Evolutionary conservation across 257 asterid genomes (phyloP).

Genomic region (Nicotiana paniculata): DNA sequence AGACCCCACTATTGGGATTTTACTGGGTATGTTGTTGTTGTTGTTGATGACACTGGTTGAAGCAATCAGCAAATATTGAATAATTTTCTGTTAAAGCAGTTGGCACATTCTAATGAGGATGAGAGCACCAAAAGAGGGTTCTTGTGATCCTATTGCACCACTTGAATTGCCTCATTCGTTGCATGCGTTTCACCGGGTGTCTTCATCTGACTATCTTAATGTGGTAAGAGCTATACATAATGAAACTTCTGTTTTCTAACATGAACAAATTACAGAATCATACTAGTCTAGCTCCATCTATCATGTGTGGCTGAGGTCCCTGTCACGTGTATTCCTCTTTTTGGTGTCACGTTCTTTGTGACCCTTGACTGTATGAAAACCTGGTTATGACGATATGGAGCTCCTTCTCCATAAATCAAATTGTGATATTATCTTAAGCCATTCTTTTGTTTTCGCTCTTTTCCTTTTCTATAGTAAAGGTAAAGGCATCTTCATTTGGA

Average conservation of each 20-base stretch:
- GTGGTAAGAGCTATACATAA: constrained; percentile 31
- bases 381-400: not conserved
- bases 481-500: not conserved
- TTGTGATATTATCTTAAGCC: not conserved
- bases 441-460: not conserved
- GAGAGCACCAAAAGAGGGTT: constrained; percentile 54
- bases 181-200: constrained; percentile 66
- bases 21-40: too few species aligned
- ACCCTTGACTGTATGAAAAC: not conserved
- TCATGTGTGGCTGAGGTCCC: not conserved
- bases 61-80: not conserved
- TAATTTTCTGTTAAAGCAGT: constrained; percentile 29
- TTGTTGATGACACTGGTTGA: not conserved
- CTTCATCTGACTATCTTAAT: constrained; percentile 53
- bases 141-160: constrained; percentile 80
- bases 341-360: not conserved
- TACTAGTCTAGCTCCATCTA: not conserved
- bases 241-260: not conserved
- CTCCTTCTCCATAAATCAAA: not conserved
- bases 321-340: not conserved
- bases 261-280: not conserved
- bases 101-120: constrained; percentile 92
- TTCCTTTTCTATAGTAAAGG: not conserved
- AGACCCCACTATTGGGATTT: too few species aligned
- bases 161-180: constrained; percentile 81